Conservation (phyloP, 345 rosid species). For the Limnanthes douglasii region DNA sequence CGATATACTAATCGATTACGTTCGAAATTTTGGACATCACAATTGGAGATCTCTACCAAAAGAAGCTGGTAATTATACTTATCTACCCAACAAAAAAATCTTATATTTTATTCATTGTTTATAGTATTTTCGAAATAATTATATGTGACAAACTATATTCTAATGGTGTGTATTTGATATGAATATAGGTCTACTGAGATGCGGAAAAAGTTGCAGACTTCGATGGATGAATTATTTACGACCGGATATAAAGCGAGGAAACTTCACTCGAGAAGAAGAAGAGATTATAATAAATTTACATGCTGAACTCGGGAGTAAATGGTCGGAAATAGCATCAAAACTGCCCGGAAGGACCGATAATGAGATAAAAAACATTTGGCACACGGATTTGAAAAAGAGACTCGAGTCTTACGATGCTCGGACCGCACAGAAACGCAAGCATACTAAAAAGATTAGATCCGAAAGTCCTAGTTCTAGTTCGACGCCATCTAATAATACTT, state of each 20-base stretch:
- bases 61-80: constrained; percentile 43
- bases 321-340: constrained; percentile 80
- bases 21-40: constrained; percentile 42
- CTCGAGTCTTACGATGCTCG: constrained; percentile 25
- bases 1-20: constrained; percentile 30
- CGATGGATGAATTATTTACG: constrained; percentile 62
- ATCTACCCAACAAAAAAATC: neutral
- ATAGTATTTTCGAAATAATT: neutral
- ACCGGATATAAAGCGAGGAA: constrained; percentile 80
- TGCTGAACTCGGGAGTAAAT: constrained; percentile 65
- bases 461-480: no score
- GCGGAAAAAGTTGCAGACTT: constrained; percentile 74
- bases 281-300: constrained; percentile 55
- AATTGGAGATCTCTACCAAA: constrained; percentile 77
- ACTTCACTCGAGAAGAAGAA: constrained; percentile 67
- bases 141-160: no score
- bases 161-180: neutral
- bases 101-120: neutral
- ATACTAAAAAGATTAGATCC: no score
- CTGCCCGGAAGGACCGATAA: constrained; percentile 87
- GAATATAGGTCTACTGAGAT: constrained; percentile 47
- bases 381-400: constrained; percentile 78
- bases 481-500: no score
- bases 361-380: constrained; percentile 90
- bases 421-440: no score